These are phyloP conservation scores for Rubia occidens DNA, from an alignment of 305 asterid species.

Conservation along the genomic window DNA sequence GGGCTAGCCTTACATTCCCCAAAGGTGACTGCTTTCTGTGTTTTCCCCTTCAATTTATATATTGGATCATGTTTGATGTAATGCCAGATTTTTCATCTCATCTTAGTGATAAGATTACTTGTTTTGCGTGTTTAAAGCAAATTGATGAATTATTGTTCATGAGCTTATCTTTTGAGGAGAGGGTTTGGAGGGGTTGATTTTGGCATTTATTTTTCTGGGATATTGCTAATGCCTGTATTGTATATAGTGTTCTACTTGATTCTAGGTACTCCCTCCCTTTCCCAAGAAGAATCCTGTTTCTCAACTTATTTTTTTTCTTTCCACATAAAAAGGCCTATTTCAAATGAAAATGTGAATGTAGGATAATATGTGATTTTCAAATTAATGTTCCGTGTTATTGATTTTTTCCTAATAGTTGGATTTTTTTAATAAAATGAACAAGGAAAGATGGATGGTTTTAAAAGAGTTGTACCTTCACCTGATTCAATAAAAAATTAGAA, in stretches of 20 bases:
- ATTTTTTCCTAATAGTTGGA: not conserved
- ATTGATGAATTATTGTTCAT: not conserved
- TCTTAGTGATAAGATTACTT: constrained; percentile 16
- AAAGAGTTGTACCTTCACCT: not conserved
- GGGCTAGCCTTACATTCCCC: constrained; percentile 42
- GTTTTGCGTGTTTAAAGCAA: not conserved
- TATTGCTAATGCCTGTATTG: not conserved
- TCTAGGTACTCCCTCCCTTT: not conserved
- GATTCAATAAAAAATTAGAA: not conserved
- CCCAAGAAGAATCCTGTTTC: not conserved
- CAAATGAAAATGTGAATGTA: not conserved
- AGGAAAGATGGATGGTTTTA: not conserved
- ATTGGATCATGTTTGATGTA: constrained; percentile 18
- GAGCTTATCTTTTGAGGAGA: not conserved
- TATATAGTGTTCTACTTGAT: not conserved
- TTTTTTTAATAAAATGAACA: not conserved
- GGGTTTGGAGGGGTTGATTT: constrained; percentile 3
- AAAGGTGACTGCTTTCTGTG: constrained; percentile 38
- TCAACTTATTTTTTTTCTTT: not conserved
- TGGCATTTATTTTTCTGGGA: constrained; percentile 1
- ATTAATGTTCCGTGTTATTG: not conserved
- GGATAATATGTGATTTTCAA: not conserved
- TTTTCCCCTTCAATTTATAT: not conserved
- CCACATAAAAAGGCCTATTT: not conserved
- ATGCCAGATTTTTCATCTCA: constrained; percentile 23